Percentiles rank a stretch among this genome's conserved stretches.
phyloP scores from a whole-genome alignment of 768 basidiomycete species.

The Amylocystis lapponica region DNA sequence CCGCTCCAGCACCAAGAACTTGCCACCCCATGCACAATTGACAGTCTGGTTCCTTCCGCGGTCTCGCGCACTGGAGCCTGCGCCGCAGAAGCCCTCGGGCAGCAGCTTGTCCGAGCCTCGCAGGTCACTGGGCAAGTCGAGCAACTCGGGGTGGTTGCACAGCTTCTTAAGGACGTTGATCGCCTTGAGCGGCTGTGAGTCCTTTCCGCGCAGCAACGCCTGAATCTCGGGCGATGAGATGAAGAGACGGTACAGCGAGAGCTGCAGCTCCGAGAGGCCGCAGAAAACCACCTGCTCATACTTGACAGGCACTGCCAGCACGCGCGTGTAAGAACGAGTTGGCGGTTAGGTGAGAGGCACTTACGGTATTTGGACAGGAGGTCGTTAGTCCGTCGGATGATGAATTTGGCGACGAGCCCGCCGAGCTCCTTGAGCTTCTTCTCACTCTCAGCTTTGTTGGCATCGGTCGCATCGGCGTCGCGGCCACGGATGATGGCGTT shows the following conservation, averaged over 20 bases:
- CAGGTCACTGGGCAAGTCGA: conserved; percentile 81
- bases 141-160: conserved; percentile 90
- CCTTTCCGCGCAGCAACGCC: conserved; percentile 75
- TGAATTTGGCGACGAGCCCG: conserved; percentile 83
- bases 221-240: conserved; percentile 92
- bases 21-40: conserved; percentile 82
- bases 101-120: conserved; percentile 76
- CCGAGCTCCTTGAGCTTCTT: conserved; percentile 90
- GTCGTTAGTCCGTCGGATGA: conserved; percentile 92
- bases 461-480: conserved; percentile 79
- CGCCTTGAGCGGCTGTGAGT: conserved; percentile 94
- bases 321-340: conserved; percentile 4
- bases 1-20: conserved; percentile 92
- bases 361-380: conserved; percentile 88
- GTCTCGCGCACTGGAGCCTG: conserved; percentile 35
- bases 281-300: conserved; percentile 99
- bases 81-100: conserved; percentile 74
- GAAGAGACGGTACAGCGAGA: conserved; percentile 82
- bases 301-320: conserved; percentile 83
- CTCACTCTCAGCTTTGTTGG: conserved; percentile 75
- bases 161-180: conserved; percentile 94
- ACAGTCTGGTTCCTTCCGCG: conserved; percentile 44
- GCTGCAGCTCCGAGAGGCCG: conserved; percentile 74
- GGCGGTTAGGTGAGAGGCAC: conserved; percentile 26
- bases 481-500: conserved; percentile 86